Evolutionary conservation across 768 basidiomycete species (phyloP).

Genomic region (Rhizopogon rudus): DNA sequence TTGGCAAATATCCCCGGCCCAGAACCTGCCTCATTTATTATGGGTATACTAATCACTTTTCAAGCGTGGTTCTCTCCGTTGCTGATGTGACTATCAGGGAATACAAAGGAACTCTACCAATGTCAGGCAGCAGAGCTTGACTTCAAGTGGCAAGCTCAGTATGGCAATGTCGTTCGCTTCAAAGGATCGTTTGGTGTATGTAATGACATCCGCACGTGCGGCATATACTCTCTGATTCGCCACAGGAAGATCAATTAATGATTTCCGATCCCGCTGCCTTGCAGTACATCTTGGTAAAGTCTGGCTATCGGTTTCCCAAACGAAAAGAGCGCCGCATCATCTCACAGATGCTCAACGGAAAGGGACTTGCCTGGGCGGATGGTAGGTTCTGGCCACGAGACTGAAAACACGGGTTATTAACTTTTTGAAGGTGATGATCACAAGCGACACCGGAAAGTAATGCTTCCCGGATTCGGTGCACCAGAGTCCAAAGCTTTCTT

Average conservation of each 20-base stretch:
- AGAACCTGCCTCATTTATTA: conserved; percentile 3
- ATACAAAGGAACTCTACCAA: conserved; percentile 10
- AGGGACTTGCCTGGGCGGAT: conserved; percentile 31
- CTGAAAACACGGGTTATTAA: neutral
- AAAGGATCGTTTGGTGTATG: conserved; percentile 11
- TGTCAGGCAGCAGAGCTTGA: conserved; percentile 11
- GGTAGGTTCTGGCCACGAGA: conserved; percentile 15
- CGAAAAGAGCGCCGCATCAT: conserved; percentile 4
- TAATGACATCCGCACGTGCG: neutral
- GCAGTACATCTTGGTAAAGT: conserved; percentile 1
- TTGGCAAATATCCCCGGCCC: conserved; percentile 1
- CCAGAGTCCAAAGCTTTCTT: conserved; percentile 45
- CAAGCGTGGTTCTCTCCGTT: neutral
- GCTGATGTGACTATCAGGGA: conserved; percentile 1
- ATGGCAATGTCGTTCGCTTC: conserved; percentile 12
- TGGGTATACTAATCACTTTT: neutral
- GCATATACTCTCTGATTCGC: neutral
- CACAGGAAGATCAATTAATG: conserved; percentile 4
- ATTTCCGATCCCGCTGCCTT: conserved; percentile 3
- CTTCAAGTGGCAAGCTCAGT: conserved; percentile 13
- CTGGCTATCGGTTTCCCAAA: neutral
- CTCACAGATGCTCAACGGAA: conserved; percentile 14
- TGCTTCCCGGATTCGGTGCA: conserved; percentile 49
- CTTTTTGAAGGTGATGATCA: conserved; percentile 27
- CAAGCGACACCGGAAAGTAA: conserved; percentile 45